Evolutionary conservation across 2,329 filamentous ascomycete genomes (phyloP).

Genomic region (Sporothrix pallida): DNA sequence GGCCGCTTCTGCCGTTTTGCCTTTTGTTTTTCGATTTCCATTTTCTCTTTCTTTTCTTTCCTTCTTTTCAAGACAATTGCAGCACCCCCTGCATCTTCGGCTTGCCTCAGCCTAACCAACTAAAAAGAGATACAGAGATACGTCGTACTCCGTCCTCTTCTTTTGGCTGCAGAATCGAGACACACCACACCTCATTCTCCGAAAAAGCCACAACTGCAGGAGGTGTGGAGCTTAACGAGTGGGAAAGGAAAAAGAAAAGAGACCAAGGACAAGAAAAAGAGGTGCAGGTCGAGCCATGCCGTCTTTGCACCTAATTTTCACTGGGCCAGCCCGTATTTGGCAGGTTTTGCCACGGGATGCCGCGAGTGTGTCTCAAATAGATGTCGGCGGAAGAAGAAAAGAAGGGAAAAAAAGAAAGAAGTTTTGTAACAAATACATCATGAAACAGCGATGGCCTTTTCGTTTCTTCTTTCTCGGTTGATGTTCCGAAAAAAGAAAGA

Average conservation of each 20-base stretch:
- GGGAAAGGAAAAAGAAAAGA: too few species aligned
- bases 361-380: not conserved
- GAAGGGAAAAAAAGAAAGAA: not conserved
- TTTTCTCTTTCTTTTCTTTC: not conserved
- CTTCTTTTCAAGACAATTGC: not conserved
- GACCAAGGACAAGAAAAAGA: not conserved
- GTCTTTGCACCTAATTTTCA: not conserved
- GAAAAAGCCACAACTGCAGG: conserved; percentile 1
- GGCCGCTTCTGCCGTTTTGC: not conserved
- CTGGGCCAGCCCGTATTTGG: not conserved
- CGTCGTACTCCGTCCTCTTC: not conserved
- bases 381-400: conserved; percentile 7
- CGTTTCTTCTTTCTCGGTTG: not conserved
- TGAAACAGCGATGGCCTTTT: not conserved
- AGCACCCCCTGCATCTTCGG: conserved; percentile 19
- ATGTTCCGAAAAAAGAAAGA: not conserved
- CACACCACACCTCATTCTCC: not conserved
- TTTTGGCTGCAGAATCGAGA: not conserved
- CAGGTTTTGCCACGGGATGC: conserved; percentile 8
- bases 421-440: not conserved
- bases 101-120: conserved; percentile 15
- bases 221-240: not conserved
- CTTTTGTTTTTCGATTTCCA: not conserved
- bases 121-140: not conserved
- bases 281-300: not conserved